These are phyloP conservation scores for Rhodomyrtus psidioides DNA, from an alignment of 441 rosid species.

Conservation along the genomic window DNA sequence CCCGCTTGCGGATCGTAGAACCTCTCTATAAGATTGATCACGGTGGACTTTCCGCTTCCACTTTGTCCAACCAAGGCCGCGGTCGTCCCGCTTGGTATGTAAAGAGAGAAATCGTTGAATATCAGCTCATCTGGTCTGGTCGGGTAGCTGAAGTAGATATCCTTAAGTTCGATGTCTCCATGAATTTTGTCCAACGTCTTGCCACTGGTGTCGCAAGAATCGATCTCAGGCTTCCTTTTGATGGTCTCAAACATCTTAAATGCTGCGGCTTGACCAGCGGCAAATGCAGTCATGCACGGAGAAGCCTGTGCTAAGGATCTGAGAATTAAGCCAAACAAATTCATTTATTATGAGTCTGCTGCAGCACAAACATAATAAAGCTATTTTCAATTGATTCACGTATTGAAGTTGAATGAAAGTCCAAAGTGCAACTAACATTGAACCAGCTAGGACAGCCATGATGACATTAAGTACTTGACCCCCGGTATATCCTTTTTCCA, in stretches of 20 bases:
- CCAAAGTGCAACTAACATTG: neutral
- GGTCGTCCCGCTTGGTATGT: neutral
- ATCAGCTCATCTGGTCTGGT: conserved; percentile 7
- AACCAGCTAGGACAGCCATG: conserved; percentile 6
- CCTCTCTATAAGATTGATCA: conserved; percentile 13
- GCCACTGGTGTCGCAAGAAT: neutral
- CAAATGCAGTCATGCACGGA: conserved; percentile 17
- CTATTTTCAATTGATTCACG: neutral
- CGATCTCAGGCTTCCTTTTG: conserved; percentile 5
- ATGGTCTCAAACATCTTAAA: conserved; percentile 16
- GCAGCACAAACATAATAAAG: neutral
- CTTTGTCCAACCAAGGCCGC: conserved; percentile 16
- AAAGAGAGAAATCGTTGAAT: conserved; percentile 7
- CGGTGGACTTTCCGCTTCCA: conserved; percentile 14
- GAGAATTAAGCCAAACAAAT: neutral
- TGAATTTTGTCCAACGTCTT: conserved; percentile 2
- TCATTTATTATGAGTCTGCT: neutral
- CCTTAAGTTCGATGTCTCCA: conserved; percentile 11
- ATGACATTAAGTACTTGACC: conserved; percentile 12
- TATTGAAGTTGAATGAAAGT: neutral
- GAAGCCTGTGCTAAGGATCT: conserved; percentile 17
- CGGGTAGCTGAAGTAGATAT: conserved; percentile 10
- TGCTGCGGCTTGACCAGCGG: conserved; percentile 14
- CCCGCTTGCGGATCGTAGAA: conserved; percentile 10
- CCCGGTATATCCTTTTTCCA: conserved; percentile 7